Evolutionary conservation across 768 basidiomycete genomes (phyloP).

Genomic region (Tylopilus plumbeoviolaceoides): DNA sequence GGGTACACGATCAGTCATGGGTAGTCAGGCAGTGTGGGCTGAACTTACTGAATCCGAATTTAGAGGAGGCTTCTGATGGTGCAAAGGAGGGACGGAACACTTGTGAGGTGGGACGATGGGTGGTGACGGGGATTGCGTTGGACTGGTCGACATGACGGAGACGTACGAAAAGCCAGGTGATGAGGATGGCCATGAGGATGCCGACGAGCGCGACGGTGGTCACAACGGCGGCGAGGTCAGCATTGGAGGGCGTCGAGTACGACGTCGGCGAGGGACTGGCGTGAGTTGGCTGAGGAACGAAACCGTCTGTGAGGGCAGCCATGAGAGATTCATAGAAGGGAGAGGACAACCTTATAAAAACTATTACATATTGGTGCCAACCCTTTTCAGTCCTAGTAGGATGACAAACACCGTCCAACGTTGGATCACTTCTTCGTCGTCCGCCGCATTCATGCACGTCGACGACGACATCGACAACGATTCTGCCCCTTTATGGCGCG

Average conservation of each 20-base stretch:
- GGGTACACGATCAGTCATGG: neutral
- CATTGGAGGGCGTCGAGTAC: constrained; percentile 13
- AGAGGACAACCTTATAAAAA: too few relatives aligned
- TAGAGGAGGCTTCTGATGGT: constrained; percentile 25
- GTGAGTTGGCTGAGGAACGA: neutral
- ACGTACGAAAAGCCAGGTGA: constrained; percentile 25
- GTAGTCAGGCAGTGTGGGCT: neutral
- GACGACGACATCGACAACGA: constrained; percentile 13
- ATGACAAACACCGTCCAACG: neutral
- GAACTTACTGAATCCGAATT: constrained; percentile 25
- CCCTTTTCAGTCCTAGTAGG: neutral
- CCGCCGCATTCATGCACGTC: neutral
- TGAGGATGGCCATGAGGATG: constrained; percentile 20
- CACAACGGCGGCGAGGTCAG: constrained; percentile 22
- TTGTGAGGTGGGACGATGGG: constrained; percentile 8
- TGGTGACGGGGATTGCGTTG: neutral
- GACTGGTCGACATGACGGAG: constrained; percentile 12
- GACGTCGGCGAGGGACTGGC: neutral
- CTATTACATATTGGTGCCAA: neutral
- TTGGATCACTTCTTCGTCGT: neutral
- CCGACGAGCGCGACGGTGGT: constrained; percentile 25
- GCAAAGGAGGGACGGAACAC: constrained; percentile 21
- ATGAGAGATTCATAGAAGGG: neutral
- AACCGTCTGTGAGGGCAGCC: neutral
- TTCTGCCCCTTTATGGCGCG: constrained; percentile 43